Base-by-base conservation (phyloP, 768 basidiomycete genomes). In the Kwoniella sp. region DNA sequence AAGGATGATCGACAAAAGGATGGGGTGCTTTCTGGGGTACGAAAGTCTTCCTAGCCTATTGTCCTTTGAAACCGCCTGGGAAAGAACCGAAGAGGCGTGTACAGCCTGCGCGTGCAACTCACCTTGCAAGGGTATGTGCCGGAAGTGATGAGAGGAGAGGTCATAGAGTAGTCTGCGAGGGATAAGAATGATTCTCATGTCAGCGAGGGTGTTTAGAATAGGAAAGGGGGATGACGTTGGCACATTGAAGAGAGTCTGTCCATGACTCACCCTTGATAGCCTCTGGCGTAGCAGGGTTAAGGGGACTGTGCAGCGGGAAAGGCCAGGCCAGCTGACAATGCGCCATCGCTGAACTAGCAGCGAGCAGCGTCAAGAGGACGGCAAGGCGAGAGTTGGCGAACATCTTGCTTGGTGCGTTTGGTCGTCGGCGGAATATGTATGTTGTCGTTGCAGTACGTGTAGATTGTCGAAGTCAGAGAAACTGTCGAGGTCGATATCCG, bases 111-210 rank as follows among this genome's bases (percentile, higher is more conserved):
- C 13, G 34, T 9, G 2, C 1, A 50, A 70, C 65, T 71, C 25
- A 77, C 79, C 61, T 82, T 83, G 70, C 82, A 83, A 2, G 81
- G 81, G 61, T 74, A 83, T 2, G 71, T 62, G 4, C 80, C 82
- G 65, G 79, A 73, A 2, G 71, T 28, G 20, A 72, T 41, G 29
- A 82, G 61, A 1, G 81, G 81, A 45, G 74, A 58, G 2, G 79
- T 82, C 72, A 77, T 78, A 9, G 65, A 68, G 63, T 82, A 83
- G 65, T 82, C 82, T 76, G 54, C 41, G 66, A 73, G 22, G 55
- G 41, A 9, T 45, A 9, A 11, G 8, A 8, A 51, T 2, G 65
- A 38, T 51, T 78, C 66, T 55, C 7, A 22, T 51, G 26, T 63
- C 61, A 63, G 61, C 61, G 23, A 37, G 30, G 17, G 5, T 22